These are phyloP conservation scores for Boletus semigastroideus DNA, from an alignment of 1,284 basidiomycete species.

Conservation along the genomic window DNA sequence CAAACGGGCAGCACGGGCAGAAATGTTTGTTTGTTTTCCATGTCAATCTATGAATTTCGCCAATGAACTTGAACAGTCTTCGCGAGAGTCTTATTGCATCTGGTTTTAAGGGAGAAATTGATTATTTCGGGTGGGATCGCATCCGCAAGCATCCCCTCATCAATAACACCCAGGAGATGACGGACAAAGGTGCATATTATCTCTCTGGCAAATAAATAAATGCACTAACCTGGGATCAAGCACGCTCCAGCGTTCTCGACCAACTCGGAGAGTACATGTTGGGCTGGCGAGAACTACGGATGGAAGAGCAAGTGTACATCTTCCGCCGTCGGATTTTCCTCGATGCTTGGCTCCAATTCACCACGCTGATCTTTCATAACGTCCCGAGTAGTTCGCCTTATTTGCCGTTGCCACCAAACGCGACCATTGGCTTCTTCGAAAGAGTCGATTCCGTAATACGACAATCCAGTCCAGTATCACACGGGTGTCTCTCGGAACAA, in stretches of 20 bases:
- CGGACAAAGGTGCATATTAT: constrained; percentile 17
- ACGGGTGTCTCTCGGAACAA: constrained; percentile 15
- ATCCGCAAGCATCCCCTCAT: constrained; percentile 31
- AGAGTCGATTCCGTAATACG: constrained; percentile 26
- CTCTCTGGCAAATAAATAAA: not conserved
- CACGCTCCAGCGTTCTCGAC: constrained; percentile 14
- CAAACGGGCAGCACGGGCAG: constrained; percentile 28
- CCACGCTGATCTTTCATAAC: constrained; percentile 10
- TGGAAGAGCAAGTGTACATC: constrained; percentile 31
- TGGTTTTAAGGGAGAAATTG: constrained; percentile 28
- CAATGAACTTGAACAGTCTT: constrained; percentile 22
- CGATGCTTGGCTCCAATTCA: constrained; percentile 29
- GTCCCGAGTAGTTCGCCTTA: constrained; percentile 18
- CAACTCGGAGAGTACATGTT: constrained; percentile 31
- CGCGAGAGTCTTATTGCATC: constrained; percentile 13
- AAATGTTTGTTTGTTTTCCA: constrained; percentile 21
- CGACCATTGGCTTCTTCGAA: constrained; percentile 24
- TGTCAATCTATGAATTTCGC: not conserved
- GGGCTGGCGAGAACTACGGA: constrained; percentile 34
- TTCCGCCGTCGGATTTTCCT: constrained; percentile 27
- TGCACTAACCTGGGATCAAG: constrained; percentile 20
- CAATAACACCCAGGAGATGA: constrained; percentile 20
- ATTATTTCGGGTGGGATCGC: constrained; percentile 33
- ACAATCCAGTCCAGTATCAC: constrained; percentile 11
- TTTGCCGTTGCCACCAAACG: constrained; percentile 27